Base-by-base conservation (phyloP, 192 early-diverging fungal species). In the Entophlyctis luteolus region DNA sequence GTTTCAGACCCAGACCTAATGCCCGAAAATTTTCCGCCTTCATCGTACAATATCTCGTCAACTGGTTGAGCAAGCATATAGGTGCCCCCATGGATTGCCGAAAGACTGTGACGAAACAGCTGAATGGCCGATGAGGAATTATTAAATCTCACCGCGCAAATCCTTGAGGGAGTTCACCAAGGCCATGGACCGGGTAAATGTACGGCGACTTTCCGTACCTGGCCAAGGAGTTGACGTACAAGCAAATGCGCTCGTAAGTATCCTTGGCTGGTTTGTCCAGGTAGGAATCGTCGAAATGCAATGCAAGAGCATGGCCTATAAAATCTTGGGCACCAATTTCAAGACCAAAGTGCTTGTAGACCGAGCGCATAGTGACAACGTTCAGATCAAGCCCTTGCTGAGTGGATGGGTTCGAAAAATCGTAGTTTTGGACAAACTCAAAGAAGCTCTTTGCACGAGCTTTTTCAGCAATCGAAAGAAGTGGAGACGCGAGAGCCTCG, bases 51-150 rank as follows among this genome's bases (percentile, higher is more conserved):
- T 57, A 99, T 84, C 74, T 95, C 92, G 58, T 98, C 93, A 32
- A 95, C 86, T 45, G 86, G 82, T 70, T 92, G 93, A 78, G 85
- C 87, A 38, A 99, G 84, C 97, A 99, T 99, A 79, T 96, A 99
- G 27, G 96, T 99, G 68, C 95, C 97, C n/a, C 95, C 95, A 71
- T 96, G 97, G 66, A 99, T 91, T 36, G 97, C 97, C 79, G 89
- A 91, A 71, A 99, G 79, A 38, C 93, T 92, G 67, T 34, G 29
- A 37, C 32, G 12, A 29, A 29, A 20, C 12, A 29, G 6, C 12
- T 6, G 34, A 65, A 28, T 31, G 22, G 27, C 58, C 48, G 16
- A n/a, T 25, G 34, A 38, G 32, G 18, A 67, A 74, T n/a, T 63
- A 71, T 25, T 0, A 74, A 16, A 12, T 27, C 73, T 23, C 47